Conservation (phyloP, 371 early-diverging fungal genomes). For the Thermomucor indicae-seudaticae region DNA sequence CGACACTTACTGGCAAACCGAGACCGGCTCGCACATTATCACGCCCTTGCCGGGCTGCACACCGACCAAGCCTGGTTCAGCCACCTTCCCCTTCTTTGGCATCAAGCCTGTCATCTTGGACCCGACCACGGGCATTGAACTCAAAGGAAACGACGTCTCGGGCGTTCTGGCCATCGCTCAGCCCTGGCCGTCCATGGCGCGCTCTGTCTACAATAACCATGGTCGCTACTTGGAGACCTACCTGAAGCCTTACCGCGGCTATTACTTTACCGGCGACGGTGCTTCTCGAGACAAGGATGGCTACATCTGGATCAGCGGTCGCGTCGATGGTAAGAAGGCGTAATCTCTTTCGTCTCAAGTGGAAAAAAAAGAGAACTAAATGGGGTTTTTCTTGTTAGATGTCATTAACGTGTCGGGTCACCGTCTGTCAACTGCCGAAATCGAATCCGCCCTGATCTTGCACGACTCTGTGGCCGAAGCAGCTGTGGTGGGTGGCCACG, state of each 20-base stretch:
- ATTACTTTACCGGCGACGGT: constrained; percentile 91
- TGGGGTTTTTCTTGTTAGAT: constrained; percentile 26
- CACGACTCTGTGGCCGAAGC: constrained; percentile 86
- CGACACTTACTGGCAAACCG: constrained; percentile 98
- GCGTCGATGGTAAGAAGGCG: constrained; percentile 68
- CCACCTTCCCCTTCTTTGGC: constrained; percentile 97
- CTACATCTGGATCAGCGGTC: constrained; percentile 91
- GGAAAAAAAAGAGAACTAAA: neutral
- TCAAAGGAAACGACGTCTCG: constrained; percentile 69
- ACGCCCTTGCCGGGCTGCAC: constrained; percentile 88
- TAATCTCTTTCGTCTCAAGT: neutral
- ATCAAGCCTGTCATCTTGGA: constrained; percentile 85
- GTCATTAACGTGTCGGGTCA: constrained; percentile 99
- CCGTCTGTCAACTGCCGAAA: constrained; percentile 94
- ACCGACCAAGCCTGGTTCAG: constrained; percentile 92
- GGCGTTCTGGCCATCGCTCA: constrained; percentile 86
- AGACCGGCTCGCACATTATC: constrained; percentile 95
- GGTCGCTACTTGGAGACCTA: constrained; percentile 88
- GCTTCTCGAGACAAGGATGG: constrained; percentile 85
- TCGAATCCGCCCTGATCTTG: constrained; percentile 83
- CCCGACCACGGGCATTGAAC: constrained; percentile 74
- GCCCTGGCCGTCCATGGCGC: constrained; percentile 95
- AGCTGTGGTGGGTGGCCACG: constrained; percentile 90
- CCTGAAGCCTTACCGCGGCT: constrained; percentile 79
- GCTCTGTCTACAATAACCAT: constrained; percentile 89